phyloP scores from a whole-genome alignment of 768 basidiomycete genomes.

The Suillus cothurnatus region DNA sequence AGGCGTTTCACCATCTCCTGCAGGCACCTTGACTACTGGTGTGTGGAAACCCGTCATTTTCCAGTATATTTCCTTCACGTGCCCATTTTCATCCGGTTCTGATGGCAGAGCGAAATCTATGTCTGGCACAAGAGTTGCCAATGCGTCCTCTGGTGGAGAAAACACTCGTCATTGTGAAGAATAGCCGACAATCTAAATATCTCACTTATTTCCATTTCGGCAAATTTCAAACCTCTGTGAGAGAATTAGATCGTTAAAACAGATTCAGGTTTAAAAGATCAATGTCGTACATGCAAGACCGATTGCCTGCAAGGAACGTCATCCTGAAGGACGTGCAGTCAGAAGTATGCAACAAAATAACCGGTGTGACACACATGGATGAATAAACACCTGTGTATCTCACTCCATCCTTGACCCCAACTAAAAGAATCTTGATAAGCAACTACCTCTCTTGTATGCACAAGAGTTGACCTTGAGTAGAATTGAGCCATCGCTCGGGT shows the following conservation, averaged over 20 bases:
- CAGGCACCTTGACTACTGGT: conserved; percentile 26
- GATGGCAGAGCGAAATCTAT: conserved; percentile 28
- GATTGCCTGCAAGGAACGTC: conserved; percentile 48
- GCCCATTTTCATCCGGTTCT: conserved; percentile 5
- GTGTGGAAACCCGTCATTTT: conserved; percentile 25
- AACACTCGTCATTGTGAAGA: not conserved
- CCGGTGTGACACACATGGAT: conserved; percentile 39
- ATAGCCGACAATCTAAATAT: not conserved
- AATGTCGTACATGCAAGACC: conserved; percentile 45
- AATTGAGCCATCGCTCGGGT: conserved; percentile 40
- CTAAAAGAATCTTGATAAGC: not conserved
- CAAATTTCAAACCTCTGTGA: conserved; percentile 43
- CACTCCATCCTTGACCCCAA: conserved; percentile 12
- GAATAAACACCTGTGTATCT: conserved; percentile 45
- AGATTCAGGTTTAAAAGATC: not conserved
- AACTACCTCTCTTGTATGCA: not conserved
- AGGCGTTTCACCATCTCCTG: conserved; percentile 23
- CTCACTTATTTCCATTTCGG: conserved; percentile 52
- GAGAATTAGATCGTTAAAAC: not conserved
- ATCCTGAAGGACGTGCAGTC: conserved; percentile 32
- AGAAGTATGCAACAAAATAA: not conserved
- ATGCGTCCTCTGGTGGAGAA: conserved; percentile 22
- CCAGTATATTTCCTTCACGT: conserved; percentile 28
- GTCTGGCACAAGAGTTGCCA: conserved; percentile 23
- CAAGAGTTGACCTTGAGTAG: not conserved